Evolutionary conservation across 1,139 yeast genomes (phyloP).

Genomic region (Kodamaea fungicola): DNA sequence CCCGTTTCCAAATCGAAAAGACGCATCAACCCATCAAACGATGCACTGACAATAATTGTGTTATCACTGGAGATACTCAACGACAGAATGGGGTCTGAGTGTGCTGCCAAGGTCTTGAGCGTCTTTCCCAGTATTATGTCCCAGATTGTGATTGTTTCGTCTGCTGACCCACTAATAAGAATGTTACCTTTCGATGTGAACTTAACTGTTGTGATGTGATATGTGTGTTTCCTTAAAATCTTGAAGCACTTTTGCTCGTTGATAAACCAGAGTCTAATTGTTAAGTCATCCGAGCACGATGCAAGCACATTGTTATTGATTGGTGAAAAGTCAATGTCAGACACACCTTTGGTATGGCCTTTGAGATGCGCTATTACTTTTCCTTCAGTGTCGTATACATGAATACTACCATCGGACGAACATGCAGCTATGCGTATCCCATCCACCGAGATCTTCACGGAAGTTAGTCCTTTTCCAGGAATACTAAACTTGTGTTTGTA

Average conservation of each 20-base stretch:
- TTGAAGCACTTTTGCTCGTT: constrained; percentile 50
- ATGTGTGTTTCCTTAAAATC: constrained; percentile 76
- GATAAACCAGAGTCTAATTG: constrained; percentile 73
- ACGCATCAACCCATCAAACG: constrained; percentile 87
- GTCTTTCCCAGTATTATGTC: constrained; percentile 71
- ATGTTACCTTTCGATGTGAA: constrained; percentile 77
- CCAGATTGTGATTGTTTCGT: constrained; percentile 91
- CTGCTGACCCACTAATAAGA: constrained; percentile 79
- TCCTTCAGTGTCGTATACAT: constrained; percentile 37
- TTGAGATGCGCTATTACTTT: constrained; percentile 33
- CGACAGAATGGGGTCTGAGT: constrained; percentile 84
- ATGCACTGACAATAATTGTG: constrained; percentile 79
- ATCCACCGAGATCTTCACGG: constrained; percentile 64
- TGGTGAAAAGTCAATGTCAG: constrained; percentile 74
- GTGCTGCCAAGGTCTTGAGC: constrained; percentile 84
- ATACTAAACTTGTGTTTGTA: constrained; percentile 8
- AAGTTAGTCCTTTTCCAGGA: constrained; percentile 22
- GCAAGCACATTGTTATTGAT: constrained; percentile 67
- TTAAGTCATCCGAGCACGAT: constrained; percentile 82
- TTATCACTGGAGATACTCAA: constrained; percentile 76
- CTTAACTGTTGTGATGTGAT: constrained; percentile 70
- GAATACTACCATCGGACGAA: constrained; percentile 34
- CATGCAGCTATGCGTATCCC: constrained; percentile 60
- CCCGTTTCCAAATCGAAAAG: constrained; percentile 87
- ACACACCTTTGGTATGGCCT: constrained; percentile 70